These are phyloP conservation scores for Artemisia tridentata DNA, from an alignment of 129 eudicot genomes.

Conservation along the genomic window DNA sequence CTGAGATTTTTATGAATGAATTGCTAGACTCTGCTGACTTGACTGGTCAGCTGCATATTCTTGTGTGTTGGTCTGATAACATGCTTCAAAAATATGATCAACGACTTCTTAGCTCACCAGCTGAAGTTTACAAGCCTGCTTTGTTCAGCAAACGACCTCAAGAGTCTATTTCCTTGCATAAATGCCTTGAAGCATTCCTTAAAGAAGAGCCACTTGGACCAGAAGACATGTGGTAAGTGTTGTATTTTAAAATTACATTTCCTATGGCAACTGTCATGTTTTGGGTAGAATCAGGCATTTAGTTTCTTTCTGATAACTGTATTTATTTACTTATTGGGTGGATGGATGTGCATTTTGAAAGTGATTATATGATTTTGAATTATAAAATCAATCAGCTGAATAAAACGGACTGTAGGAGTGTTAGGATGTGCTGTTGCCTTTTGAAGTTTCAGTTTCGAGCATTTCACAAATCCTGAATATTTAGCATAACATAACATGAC, in stretches of 20 bases:
- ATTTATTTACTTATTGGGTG: neutral
- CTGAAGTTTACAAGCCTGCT: slow-evolving; percentile 81
- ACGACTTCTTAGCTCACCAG: slow-evolving; percentile 55
- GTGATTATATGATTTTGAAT: neutral
- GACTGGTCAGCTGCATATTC: slow-evolving; percentile 48
- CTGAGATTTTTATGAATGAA: slow-evolving; percentile 62
- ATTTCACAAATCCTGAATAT: neutral
- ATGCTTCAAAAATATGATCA: slow-evolving; percentile 54
- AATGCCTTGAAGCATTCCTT: slow-evolving; percentile 89
- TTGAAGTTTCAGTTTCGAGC: neutral
- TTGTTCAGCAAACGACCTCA: slow-evolving; percentile 67
- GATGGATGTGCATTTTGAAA: neutral
- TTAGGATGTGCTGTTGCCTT: slow-evolving; percentile 7
- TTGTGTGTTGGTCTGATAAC: slow-evolving; percentile 68
- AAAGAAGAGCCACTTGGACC: slow-evolving; percentile 99
- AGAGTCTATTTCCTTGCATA: slow-evolving; percentile 82
- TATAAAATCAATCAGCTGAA: neutral
- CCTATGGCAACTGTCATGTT: neutral
- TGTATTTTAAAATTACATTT: neutral
- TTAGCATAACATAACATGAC: neutral
- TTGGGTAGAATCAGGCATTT: slow-evolving; percentile 7
- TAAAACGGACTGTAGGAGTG: neutral
- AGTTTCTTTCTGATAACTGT: neutral
- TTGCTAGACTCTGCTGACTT: slow-evolving; percentile 39
- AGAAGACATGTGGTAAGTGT: slow-evolving; percentile 95